Evolutionary conservation across 441 rosid genomes (phyloP).

Genomic region (Euphorbia celastroides): DNA sequence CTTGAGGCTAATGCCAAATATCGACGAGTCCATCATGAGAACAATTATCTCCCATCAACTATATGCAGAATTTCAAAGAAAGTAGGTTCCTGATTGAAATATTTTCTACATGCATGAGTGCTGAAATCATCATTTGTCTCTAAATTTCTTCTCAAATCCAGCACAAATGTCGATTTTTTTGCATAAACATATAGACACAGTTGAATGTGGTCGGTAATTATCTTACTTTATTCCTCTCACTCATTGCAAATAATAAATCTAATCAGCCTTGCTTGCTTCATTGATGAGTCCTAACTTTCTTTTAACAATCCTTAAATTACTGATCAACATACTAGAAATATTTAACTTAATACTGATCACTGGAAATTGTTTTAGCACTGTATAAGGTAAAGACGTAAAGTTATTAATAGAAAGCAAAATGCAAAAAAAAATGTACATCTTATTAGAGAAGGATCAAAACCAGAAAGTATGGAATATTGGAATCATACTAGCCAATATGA

Average conservation of each 20-base stretch:
- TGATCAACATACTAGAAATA: not conserved
- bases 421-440: not conserved
- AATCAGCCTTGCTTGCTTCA: not conserved
- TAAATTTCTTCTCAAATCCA: no score
- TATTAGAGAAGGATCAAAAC: conserved; percentile 30
- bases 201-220: no score
- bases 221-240: no score
- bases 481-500: conserved; percentile 88
- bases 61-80: not conserved
- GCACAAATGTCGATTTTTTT: no score
- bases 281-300: not conserved
- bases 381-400: no score
- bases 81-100: not conserved
- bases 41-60: not conserved
- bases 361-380: not conserved
- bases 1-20: not conserved
- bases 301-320: not conserved
- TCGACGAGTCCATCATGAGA: not conserved
- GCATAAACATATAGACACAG: not conserved
- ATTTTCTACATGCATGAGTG: not conserved
- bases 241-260: no score
- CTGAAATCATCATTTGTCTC: not conserved
- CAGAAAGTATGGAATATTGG: conserved; percentile 98
- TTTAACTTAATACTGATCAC: not conserved
- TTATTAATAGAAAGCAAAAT: not conserved